Base-by-base conservation (phyloP, 208 protist species). In the Leishmania guyanensis region DNA sequence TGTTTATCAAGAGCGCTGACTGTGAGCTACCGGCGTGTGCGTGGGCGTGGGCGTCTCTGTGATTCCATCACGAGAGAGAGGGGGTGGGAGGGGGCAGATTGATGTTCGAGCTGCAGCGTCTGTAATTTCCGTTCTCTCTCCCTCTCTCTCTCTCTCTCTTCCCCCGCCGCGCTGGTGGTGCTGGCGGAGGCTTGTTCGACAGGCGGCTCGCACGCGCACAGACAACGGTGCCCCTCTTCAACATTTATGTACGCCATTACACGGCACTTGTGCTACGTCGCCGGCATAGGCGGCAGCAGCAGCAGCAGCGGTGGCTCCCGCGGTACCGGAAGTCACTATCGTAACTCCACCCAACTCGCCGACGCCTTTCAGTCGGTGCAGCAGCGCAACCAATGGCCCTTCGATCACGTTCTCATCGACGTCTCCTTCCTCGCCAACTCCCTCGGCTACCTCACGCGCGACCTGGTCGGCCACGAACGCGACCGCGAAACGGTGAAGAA, bases 361-460 rank as follows among this genome's bases (percentile, higher is more conserved):
- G 90, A 95, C n/a, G 85, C 76, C 66, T 93, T 95, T 76, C 85
- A 88, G 56, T 65, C 85, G 29, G 81, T 91, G 66, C 81, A 87
- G 39, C 84, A 88, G 22, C 92, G 90, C 72, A 83, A 77, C 51
- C 53, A 69, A 0, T 83, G 75, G 77, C 68, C 74, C 17, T 92
- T 91, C 79, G 92, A 96, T 73, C 92, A 96, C 80, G 85, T 96
- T 0, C 83, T 91, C 39, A 79, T 96, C n/a, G 90, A 96, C 74
- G 79, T 94, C 36, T 85, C 87, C 26, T 70, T 68, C 46, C 82
- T 96, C 51, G 72, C 86, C 56, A 77, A 70, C 75, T 73, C 84
- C 3, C 88, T 91, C 26, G 84, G 83, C 53, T 87, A 87, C 79
- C 66, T 93, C n/a, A 91, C 89, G 1, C 89, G 90, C 56, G 90